phyloP scores from a whole-genome alignment of 1,284 basidiomycete genomes.

The Uromyces viciae-fabae region DNA sequence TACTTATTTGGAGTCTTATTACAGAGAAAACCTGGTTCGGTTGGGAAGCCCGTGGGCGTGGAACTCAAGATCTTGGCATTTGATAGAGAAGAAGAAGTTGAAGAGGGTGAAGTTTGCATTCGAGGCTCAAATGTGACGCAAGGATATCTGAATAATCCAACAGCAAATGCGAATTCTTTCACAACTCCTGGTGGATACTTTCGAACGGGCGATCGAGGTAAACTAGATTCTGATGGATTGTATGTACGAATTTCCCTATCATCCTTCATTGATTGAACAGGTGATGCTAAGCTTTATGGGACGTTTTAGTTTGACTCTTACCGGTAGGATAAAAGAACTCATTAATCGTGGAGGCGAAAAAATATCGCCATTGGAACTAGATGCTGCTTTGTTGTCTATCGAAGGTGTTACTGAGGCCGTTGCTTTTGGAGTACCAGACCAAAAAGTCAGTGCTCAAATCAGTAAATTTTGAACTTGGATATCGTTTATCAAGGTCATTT shows the following conservation, averaged over 20 bases:
- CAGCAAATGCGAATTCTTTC: slow-evolving; percentile 55
- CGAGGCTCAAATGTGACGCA: slow-evolving; percentile 59
- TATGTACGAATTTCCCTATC: too few relatives aligned
- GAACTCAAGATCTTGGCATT: slow-evolving; percentile 56
- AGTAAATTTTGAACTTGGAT: too few relatives aligned
- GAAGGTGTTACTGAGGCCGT: slow-evolving; percentile 61
- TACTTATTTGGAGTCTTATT: too few relatives aligned
- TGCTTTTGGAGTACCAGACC: slow-evolving; percentile 56
- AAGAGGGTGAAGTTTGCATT: slow-evolving; percentile 58
- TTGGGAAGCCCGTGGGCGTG: slow-evolving; percentile 58
- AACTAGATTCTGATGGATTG: slow-evolving; percentile 63
- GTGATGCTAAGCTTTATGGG: slow-evolving; percentile 55
- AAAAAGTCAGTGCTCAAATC: slow-evolving; percentile 53
- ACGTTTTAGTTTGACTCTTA: slow-evolving; percentile 45
- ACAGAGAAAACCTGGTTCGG: slow-evolving; percentile 57
- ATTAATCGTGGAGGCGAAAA: slow-evolving; percentile 63
- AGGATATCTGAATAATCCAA: slow-evolving; percentile 58
- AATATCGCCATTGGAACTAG: slow-evolving; percentile 65
- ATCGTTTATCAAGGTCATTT: background rate
- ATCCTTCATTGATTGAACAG: too few relatives aligned
- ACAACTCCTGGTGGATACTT: slow-evolving; percentile 57
- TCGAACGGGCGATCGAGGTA: slow-evolving; percentile 66
- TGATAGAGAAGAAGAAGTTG: slow-evolving; percentile 55
- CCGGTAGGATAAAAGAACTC: slow-evolving; percentile 54
- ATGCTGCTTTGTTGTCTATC: slow-evolving; percentile 59